Conservation (phyloP, 257 asterid species). For the Echium plantagineum region DNA sequence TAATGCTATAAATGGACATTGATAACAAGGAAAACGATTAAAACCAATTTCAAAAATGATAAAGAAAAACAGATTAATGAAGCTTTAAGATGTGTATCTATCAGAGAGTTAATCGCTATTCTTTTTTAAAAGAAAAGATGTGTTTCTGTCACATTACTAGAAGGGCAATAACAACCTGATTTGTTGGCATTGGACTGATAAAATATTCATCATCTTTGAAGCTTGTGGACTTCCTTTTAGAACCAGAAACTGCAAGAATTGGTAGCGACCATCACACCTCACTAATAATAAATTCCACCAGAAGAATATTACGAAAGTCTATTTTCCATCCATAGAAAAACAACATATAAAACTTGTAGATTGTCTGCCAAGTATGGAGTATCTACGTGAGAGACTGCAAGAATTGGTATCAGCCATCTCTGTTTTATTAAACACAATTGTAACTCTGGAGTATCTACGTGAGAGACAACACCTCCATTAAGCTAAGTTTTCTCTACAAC, state of each 20-base stretch:
- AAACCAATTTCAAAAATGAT: neutral
- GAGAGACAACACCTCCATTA: too few relatives aligned
- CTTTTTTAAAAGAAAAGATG: too few relatives aligned
- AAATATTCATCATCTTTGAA: constrained; percentile 87
- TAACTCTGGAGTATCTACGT: too few relatives aligned
- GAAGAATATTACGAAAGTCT: too few relatives aligned
- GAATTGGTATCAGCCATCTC: too few relatives aligned
- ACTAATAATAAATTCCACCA: neutral
- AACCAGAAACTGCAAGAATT: constrained; percentile 47
- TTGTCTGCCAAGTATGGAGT: neutral
- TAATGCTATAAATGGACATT: constrained; percentile 60
- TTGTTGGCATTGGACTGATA: constrained; percentile 86
- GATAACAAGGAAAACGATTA: neutral
- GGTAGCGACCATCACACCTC: neutral
- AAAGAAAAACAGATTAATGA: neutral
- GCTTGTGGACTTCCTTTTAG: constrained; percentile 66
- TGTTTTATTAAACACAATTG: too few relatives aligned
- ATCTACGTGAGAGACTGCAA: too few relatives aligned
- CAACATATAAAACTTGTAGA: neutral
- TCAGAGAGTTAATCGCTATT: too few relatives aligned
- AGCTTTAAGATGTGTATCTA: neutral
- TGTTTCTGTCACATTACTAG: neutral
- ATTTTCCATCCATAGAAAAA: neutral
- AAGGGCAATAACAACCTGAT: constrained; percentile 42
- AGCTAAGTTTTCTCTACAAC: too few relatives aligned